Evolutionary conservation across 2,329 filamentous ascomycete genomes (phyloP).

Genomic region (Metarhizium anisopliae): DNA sequence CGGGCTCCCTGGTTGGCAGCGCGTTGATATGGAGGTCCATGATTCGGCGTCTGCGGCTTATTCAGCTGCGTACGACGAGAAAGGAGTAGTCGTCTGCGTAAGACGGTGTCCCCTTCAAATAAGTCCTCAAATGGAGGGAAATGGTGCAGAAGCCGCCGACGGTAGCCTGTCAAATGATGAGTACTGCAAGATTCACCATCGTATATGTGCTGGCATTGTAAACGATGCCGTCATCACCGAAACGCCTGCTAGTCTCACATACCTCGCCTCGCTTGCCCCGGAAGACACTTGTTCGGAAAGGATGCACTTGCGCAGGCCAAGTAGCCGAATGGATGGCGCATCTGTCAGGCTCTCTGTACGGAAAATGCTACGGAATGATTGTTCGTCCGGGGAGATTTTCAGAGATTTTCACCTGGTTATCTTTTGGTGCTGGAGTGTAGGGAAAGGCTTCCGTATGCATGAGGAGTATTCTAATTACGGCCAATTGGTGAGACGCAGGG

Average conservation of each 20-base stretch:
- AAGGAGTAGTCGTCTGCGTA: slow-evolving; percentile 10
- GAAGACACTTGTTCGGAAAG: slow-evolving; percentile 14
- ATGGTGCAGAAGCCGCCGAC: slow-evolving; percentile 18
- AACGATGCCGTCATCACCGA: slow-evolving; percentile 20
- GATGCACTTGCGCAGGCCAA: slow-evolving; percentile 12
- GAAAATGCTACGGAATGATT: slow-evolving; percentile 16
- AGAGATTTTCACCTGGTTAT: not conserved
- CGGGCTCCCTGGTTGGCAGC: slow-evolving; percentile 2
- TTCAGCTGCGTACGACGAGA: not conserved
- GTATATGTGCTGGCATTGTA: slow-evolving; percentile 21
- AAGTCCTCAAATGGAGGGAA: slow-evolving; percentile 11
- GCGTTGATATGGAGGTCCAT: slow-evolving; percentile 6
- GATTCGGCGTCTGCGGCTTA: slow-evolving; percentile 1
- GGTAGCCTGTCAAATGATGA: slow-evolving; percentile 19
- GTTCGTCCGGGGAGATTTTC: slow-evolving; percentile 19
- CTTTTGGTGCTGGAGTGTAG: slow-evolving; percentile 6
- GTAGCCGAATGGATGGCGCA: slow-evolving; percentile 12
- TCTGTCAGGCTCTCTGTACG: slow-evolving; percentile 23
- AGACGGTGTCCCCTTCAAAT: slow-evolving; percentile 18
- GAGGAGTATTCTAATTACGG: slow-evolving; percentile 10
- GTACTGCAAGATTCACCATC: slow-evolving; percentile 20
- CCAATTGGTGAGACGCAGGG: slow-evolving; percentile 7
- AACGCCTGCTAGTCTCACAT: slow-evolving; percentile 21
- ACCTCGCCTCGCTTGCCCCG: slow-evolving; percentile 18
- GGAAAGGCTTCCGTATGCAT: slow-evolving; percentile 7